These are phyloP conservation scores for Volutella citrinella DNA, from an alignment of 2,329 filamentous ascomycete genomes.

Conservation along the genomic window DNA sequence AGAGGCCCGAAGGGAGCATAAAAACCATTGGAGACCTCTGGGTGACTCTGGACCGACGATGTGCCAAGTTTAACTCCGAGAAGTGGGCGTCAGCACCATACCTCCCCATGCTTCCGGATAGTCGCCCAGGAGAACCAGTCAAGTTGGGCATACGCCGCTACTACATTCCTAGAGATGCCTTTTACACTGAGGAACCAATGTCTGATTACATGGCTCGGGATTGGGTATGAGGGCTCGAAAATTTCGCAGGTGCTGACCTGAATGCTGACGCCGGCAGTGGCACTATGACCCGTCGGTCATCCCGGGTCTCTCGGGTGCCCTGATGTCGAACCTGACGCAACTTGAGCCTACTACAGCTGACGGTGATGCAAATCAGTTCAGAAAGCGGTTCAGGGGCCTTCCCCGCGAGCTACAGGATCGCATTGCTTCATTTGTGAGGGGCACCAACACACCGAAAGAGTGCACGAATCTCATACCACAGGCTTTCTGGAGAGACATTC, in stretches of 20 bases:
- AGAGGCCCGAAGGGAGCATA: not conserved
- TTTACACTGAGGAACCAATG: not conserved
- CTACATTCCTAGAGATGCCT: slow-evolving; percentile 1
- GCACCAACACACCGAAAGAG: not conserved
- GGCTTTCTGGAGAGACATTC: not conserved
- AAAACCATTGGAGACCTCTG: not conserved
- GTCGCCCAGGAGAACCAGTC: not conserved
- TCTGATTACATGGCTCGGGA: not conserved
- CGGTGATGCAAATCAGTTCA: not conserved
- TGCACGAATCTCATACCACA: slow-evolving; percentile 2
- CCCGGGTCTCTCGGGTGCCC: not conserved
- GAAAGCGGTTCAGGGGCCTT: not conserved
- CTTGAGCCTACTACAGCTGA: not conserved
- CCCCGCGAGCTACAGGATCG: not conserved
- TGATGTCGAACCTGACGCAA: slow-evolving; percentile 1
- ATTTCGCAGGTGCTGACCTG: not conserved
- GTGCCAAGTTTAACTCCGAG: not conserved
- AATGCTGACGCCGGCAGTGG: not conserved
- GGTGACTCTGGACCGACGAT: slow-evolving; percentile 1
- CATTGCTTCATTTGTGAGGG: not conserved
- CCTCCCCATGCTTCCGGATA: slow-evolving; percentile 3
- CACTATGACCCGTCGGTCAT: not conserved
- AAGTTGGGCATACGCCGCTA: slow-evolving; percentile 1
- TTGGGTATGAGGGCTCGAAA: not conserved
- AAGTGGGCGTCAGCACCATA: not conserved